Conservation (phyloP, 2,329 filamentous ascomycete species). For the Penicillium sp. region DNA sequence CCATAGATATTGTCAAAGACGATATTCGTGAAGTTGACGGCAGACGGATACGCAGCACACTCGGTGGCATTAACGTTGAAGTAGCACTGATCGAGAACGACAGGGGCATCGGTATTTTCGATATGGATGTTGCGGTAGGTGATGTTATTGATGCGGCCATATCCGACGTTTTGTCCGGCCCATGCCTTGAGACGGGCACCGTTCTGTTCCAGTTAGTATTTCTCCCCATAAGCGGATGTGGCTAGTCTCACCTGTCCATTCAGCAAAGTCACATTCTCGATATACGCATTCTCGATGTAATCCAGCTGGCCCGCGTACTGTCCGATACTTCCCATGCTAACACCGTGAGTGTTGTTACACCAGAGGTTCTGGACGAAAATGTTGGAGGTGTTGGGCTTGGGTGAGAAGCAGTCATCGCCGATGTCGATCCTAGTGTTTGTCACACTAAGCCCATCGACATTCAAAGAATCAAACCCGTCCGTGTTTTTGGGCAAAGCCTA, state of each 20-base stretch:
- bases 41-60: slow-evolving; percentile 59
- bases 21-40: slow-evolving; percentile 64
- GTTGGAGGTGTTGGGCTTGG: slow-evolving; percentile 63
- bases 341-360: slow-evolving; percentile 63
- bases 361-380: slow-evolving; percentile 64
- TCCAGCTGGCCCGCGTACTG: slow-evolving; percentile 61
- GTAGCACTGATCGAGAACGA: slow-evolving; percentile 67
- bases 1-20: slow-evolving; percentile 64
- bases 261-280: slow-evolving; percentile 64
- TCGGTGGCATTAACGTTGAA: slow-evolving; percentile 59
- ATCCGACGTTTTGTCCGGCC: slow-evolving; percentile 62
- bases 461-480: slow-evolving; percentile 66
- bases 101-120: slow-evolving; percentile 61
- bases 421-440: slow-evolving; percentile 58
- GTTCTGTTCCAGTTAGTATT: slow-evolving; percentile 32
- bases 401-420: slow-evolving; percentile 65
- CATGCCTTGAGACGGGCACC: slow-evolving; percentile 65
- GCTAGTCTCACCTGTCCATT: slow-evolving; percentile 46
- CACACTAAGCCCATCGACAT: slow-evolving; percentile 59
- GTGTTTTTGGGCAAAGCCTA: slow-evolving; percentile 61
- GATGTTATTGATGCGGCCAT: slow-evolving; percentile 65
- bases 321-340: slow-evolving; percentile 63
- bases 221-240: neutral
- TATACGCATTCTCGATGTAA: slow-evolving; percentile 60
- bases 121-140: slow-evolving; percentile 66